Conservation (phyloP, 108 stramenopile genomes). For the Cylindrotheca closterium region DNA sequence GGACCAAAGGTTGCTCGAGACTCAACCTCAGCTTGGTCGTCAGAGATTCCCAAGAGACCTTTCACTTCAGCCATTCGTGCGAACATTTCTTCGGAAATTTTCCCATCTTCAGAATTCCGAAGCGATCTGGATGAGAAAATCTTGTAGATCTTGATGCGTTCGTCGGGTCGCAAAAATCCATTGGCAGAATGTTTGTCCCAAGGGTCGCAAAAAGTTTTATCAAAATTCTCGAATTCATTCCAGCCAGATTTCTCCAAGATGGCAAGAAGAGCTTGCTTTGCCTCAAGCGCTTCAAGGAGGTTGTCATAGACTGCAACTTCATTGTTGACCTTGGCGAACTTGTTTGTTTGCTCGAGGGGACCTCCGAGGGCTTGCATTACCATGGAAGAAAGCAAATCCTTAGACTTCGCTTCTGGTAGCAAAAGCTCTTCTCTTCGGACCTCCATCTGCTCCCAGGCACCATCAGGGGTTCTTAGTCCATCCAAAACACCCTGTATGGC, state of each 20-base stretch:
- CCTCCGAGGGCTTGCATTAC: slow-evolving; percentile 77
- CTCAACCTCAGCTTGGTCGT: slow-evolving; percentile 61
- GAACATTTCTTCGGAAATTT: slow-evolving; percentile 61
- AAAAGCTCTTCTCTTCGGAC: slow-evolving; percentile 65
- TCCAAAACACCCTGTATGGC: slow-evolving; percentile 57
- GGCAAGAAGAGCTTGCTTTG: slow-evolving; percentile 60
- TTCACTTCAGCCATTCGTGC: slow-evolving; percentile 51
- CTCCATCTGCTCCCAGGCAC: slow-evolving; percentile 72
- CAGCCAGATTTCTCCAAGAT: slow-evolving; percentile 71
- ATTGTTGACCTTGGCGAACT: slow-evolving; percentile 78
- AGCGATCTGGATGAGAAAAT: slow-evolving; percentile 68
- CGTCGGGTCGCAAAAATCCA: slow-evolving; percentile 56
- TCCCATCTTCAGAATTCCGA: slow-evolving; percentile 53
- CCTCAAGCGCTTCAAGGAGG: slow-evolving; percentile 67
- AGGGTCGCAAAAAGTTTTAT: slow-evolving; percentile 73
- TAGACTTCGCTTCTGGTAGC: slow-evolving; percentile 53
- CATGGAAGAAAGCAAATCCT: slow-evolving; percentile 59
- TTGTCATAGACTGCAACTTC: slow-evolving; percentile 73
- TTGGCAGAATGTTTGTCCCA: slow-evolving; percentile 62
- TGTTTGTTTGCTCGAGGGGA: slow-evolving; percentile 65
- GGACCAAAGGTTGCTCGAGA: slow-evolving; percentile 71
- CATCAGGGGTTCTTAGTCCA: slow-evolving; percentile 43
- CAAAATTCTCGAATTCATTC: slow-evolving; percentile 70
- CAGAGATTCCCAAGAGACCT: slow-evolving; percentile 66
- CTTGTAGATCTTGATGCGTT: slow-evolving; percentile 72